Percentiles rank a stretch among this genome's conserved stretches.
phyloP scores from a whole-genome alignment of 768 basidiomycete species.

The Suillus weaverae region DNA sequence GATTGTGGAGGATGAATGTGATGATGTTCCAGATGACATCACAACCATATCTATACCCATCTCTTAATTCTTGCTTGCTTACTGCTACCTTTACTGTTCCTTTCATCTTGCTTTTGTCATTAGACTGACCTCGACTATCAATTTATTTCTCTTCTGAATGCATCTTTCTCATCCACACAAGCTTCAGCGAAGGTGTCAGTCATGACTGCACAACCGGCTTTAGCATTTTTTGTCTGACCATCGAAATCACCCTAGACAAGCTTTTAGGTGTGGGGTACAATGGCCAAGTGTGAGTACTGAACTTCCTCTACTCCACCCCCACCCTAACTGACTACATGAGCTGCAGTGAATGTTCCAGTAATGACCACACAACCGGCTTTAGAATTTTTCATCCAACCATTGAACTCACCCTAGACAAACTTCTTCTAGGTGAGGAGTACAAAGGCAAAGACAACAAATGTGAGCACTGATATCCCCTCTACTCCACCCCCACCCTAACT shows the following conservation, averaged over 20 bases:
- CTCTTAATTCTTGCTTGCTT: too few relatives aligned
- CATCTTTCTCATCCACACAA: too few relatives aligned
- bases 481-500: slow-evolving; percentile 20
- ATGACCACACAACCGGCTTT: slow-evolving; percentile 50
- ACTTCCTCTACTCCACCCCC: slow-evolving; percentile 60
- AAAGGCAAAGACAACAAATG: background rate
- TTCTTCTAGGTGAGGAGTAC: slow-evolving; percentile 49
- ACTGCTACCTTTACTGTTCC: too few relatives aligned
- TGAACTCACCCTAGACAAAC: slow-evolving; percentile 80
- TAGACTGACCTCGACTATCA: too few relatives aligned
- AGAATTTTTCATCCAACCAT: slow-evolving; percentile 76
- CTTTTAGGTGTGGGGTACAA: slow-evolving; percentile 43
- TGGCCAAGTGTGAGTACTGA: background rate
- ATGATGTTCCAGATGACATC: too few relatives aligned
- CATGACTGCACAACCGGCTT: slow-evolving; percentile 50
- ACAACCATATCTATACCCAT: too few relatives aligned
- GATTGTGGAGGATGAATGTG: too few relatives aligned
- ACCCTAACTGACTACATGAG: slow-evolving; percentile 66
- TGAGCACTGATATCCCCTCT: too few relatives aligned
- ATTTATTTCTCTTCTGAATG: too few relatives aligned
- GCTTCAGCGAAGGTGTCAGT: slow-evolving; percentile 75
- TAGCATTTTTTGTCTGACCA: slow-evolving; percentile 71
- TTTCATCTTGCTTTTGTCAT: too few relatives aligned
- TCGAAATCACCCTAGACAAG: slow-evolving; percentile 82
- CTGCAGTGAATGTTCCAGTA: slow-evolving; percentile 73